Evolutionary conservation across 2,329 filamentous ascomycete species (phyloP), one percentile per base, ranked within the genome.

Genomic region (Ophiocordyceps camponoti-floridani): DNA sequence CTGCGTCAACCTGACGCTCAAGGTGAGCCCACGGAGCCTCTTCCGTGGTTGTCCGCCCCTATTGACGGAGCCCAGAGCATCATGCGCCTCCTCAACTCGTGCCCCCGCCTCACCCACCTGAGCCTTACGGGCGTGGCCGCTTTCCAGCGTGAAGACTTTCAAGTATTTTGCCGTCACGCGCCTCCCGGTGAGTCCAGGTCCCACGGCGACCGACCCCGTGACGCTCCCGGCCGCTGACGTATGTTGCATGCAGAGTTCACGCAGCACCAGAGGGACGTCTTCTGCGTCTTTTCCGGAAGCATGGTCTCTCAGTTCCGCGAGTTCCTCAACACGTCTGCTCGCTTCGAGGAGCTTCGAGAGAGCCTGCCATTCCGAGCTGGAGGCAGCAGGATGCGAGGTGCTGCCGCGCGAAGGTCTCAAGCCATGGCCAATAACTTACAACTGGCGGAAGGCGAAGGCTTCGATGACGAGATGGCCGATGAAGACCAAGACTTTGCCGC

Each of bases 281-380:
- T 98, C 59, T 98, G 91, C 57, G 91, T 98, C 45, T 98, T 98
- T 61, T 95, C 88, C 2, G 89, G 91, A 6, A 73, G 76, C 26
- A 88, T 88, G 45, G 89, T 98, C 2, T 68, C 69, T 40, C 75
- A 76, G 38, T 75, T 98, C 26, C 81, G 89, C 40, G 73, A 80
- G 27, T 84, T 87, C 56, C 70, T 98, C 37, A 93, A 87, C 51
- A 66, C 60, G 0, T 63, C 66, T 11, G 58, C 62, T 0, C 61
- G 65, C 31, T 76, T 73, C 45, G 63, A 67, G 38, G 62, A 65
- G 4, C 52, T 67, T 8, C 64, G 66, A 28, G 61, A 67, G 7
- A 55, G 50, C 19, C 47, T 56, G 46, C 42, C 52, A 19, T 48
- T 45, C 37, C 47, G 52, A 42, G 23, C 44, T 14, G 49, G 47